Base-by-base conservation (phyloP, 495 filamentous ascomycete genomes). In the Pyronema omphalodes region DNA sequence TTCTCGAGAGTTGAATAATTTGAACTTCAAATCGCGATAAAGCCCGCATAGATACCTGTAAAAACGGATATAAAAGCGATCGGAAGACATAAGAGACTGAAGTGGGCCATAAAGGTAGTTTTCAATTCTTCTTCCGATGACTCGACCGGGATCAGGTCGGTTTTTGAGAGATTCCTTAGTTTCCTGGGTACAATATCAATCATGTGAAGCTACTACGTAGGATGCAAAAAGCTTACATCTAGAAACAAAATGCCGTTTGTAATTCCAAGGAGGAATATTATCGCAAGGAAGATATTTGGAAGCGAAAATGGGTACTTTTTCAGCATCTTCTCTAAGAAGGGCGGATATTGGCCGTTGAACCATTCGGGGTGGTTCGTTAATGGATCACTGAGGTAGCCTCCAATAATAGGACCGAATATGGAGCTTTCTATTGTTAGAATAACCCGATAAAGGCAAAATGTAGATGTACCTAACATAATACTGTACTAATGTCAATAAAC, bases 321-420 rank as follows among this genome's bases (percentile, higher is more conserved):
- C 5, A 29, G 23, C 23, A 29, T 29, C 23, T 29, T 29, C 55
- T 77, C 74, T 44, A 94, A 73, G 57, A 87, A 83, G 43, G 67
- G 71, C 19, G 71, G 78, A 17, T 76, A 64, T 7, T 80, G 79
- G 4, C 52, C 55, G 7, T 54, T 54, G 65, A 89, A 91, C 12
- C 83, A 51, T 9, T 67, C 68, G 3, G 84, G 84, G 60, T 84
- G 75, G 43, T 83, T 78, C 40, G 72, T 69, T 0, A 79, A 77
- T 2, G 89, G 89, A 51, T 83, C 78, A 7, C 86, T 83, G 52
- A 96, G 77, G 39, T 82, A 78, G 2, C 89, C 89, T 19, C 89
- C 89, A 60, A 95, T 81, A 1, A 80, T 77, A 2, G 89, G 89
- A 0, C 89, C 89, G 63, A 95, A 79, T n/a, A 94, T 83, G 41